Evolutionary conservation across 2,329 filamentous ascomycete species (phyloP).

Genomic region (Colletotrichum cuscutae): DNA sequence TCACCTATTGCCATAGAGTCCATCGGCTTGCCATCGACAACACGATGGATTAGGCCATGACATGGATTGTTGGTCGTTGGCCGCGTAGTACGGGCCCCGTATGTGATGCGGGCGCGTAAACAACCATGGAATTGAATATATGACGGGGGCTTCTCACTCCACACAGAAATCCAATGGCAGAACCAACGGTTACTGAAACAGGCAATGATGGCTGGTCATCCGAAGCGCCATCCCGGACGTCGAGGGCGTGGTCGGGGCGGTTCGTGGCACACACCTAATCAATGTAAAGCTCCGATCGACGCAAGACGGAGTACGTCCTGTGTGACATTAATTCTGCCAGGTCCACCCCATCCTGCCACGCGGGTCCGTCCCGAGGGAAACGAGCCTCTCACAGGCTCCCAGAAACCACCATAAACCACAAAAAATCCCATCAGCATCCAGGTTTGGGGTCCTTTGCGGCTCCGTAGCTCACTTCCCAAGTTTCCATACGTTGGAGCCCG

Average conservation of each 20-base stretch:
- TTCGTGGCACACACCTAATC: constrained; percentile 27
- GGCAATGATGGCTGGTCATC: constrained; percentile 19
- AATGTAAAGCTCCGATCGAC: constrained; percentile 22
- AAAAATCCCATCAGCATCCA: neutral
- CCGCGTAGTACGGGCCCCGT: constrained; percentile 13
- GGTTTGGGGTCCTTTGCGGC: neutral
- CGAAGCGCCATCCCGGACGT: neutral
- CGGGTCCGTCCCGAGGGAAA: constrained; percentile 1
- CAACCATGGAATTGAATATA: constrained; percentile 10
- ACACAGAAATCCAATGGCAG: constrained; percentile 2
- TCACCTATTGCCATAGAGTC: neutral
- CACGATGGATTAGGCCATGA: neutral
- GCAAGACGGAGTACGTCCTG: constrained; percentile 25
- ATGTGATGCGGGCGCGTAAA: constrained; percentile 17
- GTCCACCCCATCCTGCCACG: constrained; percentile 10
- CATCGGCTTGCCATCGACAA: neutral
- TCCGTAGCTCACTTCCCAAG: neutral
- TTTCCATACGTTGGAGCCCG: neutral
- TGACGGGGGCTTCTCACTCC: constrained; percentile 23
- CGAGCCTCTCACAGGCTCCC: constrained; percentile 9
- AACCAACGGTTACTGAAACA: constrained; percentile 19
- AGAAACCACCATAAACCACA: constrained; percentile 1
- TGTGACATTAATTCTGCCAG: constrained; percentile 24
- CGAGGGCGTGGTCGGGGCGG: neutral
- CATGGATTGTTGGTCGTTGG: neutral